Base-by-base conservation (phyloP, 306 rosid species). In the Acacia confusa region DNA sequence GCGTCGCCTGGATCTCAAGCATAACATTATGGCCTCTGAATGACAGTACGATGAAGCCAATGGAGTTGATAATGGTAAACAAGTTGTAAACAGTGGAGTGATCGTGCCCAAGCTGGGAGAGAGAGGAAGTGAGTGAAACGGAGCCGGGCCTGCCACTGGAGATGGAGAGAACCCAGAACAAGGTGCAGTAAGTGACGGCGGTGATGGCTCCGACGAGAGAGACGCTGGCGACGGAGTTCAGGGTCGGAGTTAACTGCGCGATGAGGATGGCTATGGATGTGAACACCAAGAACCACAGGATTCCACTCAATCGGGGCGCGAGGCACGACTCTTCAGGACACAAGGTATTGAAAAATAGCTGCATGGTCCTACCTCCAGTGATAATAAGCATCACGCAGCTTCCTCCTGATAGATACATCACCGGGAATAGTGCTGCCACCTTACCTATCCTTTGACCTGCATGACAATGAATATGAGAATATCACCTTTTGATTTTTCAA, bases 1-100 rank as follows among this genome's bases (percentile, higher is more conserved):
- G 63, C 8, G 97, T 93, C 22, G 79, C 95, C 91, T 93, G 97
- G 36, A 93, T 91, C 84, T 93, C 97, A 34, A 91, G 97, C 67
- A 91, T 32, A 73, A 93, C 66, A 57, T 93, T 93, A 38, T 93
- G 97, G 12, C 97, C 97, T 86, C 91, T 84, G 75, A 90, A 90
- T 2, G 87, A 48, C 9, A 91, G 85, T 20, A 87, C 5, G 73
- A 90, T 79, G 79, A 83, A 84, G 25, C 94, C 97, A 30, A 91
- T 8, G 8, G 94, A 90, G 78, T 86, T 88, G 20, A 91, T 1
- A 61, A 82, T 34, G 0, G n/a, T 4, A 24, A 25, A 63, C 27
- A 82, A 71, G 25, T 83, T 88, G 14, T 63, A 83, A 25, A 78
- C 0, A 0, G 66, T 11, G 8, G 87, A 36, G 30, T 10, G 32